Conservation (phyloP, 2,329 filamentous ascomycete species). For the Beauveria rudraprayagi region DNA sequence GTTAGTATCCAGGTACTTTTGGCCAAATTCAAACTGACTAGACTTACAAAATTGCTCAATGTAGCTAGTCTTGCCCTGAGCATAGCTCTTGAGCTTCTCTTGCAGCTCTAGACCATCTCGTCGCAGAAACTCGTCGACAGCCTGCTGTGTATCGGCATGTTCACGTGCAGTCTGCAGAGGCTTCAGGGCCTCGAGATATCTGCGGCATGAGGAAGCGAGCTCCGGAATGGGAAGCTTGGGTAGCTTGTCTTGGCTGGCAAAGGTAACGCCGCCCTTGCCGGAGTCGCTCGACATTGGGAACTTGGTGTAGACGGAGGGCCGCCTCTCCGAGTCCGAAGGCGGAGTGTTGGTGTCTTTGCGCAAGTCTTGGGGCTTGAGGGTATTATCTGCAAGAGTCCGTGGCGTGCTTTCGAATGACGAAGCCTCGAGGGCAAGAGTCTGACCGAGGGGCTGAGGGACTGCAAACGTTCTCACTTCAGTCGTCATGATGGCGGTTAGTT, state of each 20-base stretch:
- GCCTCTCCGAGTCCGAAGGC: conserved; percentile 4
- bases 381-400: conserved; percentile 14
- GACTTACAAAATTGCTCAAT: conserved; percentile 96
- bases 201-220: conserved; percentile 66
- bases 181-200: conserved; percentile 70
- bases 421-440: conserved; percentile 51
- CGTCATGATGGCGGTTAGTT: conserved; percentile 24
- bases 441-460: conserved; percentile 63
- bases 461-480: conserved; percentile 35
- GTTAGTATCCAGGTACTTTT: not conserved
- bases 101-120: conserved; percentile 78
- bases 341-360: not conserved
- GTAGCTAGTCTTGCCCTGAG: conserved; percentile 84
- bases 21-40: not conserved
- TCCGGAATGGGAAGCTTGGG: conserved; percentile 92
- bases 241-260: conserved; percentile 77
- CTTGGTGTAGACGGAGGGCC: conserved; percentile 25
- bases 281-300: conserved; percentile 47
- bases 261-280: conserved; percentile 70
- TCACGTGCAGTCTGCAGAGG: conserved; percentile 77
- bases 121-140: conserved; percentile 75
- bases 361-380: conserved; percentile 9
- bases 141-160: conserved; percentile 71
- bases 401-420: conserved; percentile 14
- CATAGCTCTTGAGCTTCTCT: conserved; percentile 83